Base-by-base conservation (phyloP, 2,329 filamentous ascomycete genomes). In the Lecanicillium sp. region DNA sequence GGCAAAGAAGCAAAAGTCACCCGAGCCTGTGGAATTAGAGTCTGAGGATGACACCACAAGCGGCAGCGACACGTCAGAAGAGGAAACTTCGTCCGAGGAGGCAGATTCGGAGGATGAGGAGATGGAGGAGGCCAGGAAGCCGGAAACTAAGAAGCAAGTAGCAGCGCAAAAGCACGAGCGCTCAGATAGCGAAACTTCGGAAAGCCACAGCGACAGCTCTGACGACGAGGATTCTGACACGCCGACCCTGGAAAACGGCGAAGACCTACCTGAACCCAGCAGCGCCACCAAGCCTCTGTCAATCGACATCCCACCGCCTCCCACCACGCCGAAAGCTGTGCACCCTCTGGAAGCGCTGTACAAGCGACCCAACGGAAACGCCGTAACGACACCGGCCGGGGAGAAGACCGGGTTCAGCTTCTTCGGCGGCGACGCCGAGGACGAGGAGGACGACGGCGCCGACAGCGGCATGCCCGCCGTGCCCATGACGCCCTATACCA, bases 301-400 rank as follows among this genome's bases (percentile, higher is more conserved):
- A 21, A 78, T 83, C 62, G 75, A 74, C 56, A 78, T 79, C 48
- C 74, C 75, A 14, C 67, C 65, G 23, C 67, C 72, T 5, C 69
- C 75, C 1, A 63, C 67, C 43, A 71, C 77, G 53, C 65, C 69
- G 4, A 65, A 67, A 50, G 72, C 76, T 52, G 71, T 95, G 0
- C 91, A 97, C 56, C 91, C 93, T 0, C 76, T 97, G 2, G 90
- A 97, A 70, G 89, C 89, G 1, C 77, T 97, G 2, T 98, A 94
- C 75, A 97, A 96, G 68, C 81, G 81, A 4, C 67, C 79, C 24
- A 75, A 65, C 4, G 65, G 62, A 52, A 55, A 69, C 58, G 43
- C 66, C 54, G 21, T 69, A 57, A 44, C 55, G 29, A 54, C 60
- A 0, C 54, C 62, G 29, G 52, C 58, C 51, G 51, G 71, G 58